These are phyloP conservation scores for Aspergillus coremiiformis DNA, from an alignment of 495 filamentous ascomycete genomes.

Conservation along the genomic window DNA sequence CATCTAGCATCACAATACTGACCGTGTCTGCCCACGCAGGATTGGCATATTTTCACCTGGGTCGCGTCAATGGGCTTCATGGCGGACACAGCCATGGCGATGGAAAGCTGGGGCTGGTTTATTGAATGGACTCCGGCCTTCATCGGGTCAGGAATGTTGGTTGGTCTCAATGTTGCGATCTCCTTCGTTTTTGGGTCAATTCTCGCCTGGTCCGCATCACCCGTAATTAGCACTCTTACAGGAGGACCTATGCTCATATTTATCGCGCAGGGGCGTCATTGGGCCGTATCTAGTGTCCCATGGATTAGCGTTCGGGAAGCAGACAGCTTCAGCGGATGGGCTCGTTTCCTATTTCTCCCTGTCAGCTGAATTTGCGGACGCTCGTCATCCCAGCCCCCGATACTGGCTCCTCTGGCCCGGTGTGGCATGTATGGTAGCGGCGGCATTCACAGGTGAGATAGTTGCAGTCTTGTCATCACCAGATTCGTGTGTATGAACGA, in stretches of 20 bases:
- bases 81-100: neutral
- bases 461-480: neutral
- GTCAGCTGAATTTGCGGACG: neutral
- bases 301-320: neutral
- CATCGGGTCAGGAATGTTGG: conserved; percentile 4
- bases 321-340: neutral
- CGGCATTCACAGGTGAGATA: neutral
- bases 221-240: no score
- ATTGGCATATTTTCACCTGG: conserved; percentile 6
- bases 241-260: no score
- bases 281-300: conserved; percentile 1
- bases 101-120: conserved; percentile 6
- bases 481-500: no score
- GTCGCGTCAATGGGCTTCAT: neutral
- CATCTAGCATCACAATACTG: no score
- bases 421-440: conserved; percentile 1
- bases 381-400: conserved; percentile 1
- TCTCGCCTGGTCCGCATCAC: neutral
- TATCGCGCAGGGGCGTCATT: neutral
- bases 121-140: conserved; percentile 6
- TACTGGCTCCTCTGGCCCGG: conserved; percentile 6
- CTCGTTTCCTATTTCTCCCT: conserved; percentile 1
- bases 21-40: neutral
- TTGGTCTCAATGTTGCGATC: neutral
- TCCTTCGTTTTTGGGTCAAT: neutral